A percentile compares a stretch with the other conserved stretches of the same genome.
These are phyloP conservation scores for Tetrapyrgos nigripes DNA, from an alignment of 1,284 basidiomycete species.

Conservation along the genomic window DNA sequence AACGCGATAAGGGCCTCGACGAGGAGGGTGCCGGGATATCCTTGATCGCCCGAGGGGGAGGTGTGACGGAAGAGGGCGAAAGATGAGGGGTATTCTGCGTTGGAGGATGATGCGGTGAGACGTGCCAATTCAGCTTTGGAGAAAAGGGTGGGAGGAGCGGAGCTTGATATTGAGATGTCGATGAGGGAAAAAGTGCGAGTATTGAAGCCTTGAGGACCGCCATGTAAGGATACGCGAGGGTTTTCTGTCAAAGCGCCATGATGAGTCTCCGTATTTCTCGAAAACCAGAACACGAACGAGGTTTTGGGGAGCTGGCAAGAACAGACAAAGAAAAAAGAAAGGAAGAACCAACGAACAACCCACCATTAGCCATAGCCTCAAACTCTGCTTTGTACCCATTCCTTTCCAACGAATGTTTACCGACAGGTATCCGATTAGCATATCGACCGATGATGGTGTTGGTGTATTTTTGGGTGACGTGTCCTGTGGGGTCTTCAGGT, in stretches of 20 bases:
- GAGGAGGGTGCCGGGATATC: slow-evolving; percentile 66
- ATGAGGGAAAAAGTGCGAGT: slow-evolving; percentile 56
- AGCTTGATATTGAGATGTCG: slow-evolving; percentile 23
- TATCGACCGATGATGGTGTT: slow-evolving; percentile 78
- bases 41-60: slow-evolving; percentile 71
- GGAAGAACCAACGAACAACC: slow-evolving; percentile 18
- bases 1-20: slow-evolving; percentile 67
- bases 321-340: not conserved
- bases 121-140: slow-evolving; percentile 56
- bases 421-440: slow-evolving; percentile 72
- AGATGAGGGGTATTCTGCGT: slow-evolving; percentile 34
- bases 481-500: slow-evolving; percentile 66
- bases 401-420: slow-evolving; percentile 57
- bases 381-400: slow-evolving; percentile 58
- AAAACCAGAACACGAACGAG: slow-evolving; percentile 1
- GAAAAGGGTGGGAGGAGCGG: slow-evolving; percentile 59
- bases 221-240: slow-evolving; percentile 72
- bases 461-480: slow-evolving; percentile 67
- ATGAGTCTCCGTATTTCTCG: not conserved
- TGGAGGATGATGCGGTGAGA: slow-evolving; percentile 41
- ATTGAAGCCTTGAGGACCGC: slow-evolving; percentile 73
- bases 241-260: slow-evolving; percentile 47
- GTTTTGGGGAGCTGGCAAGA: not conserved
- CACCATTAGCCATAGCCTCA: slow-evolving; percentile 58
- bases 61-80: slow-evolving; percentile 59